These are phyloP conservation scores for Phytophthora boehmeriae DNA, from an alignment of 352 stramenopile species.

Conservation along the genomic window DNA sequence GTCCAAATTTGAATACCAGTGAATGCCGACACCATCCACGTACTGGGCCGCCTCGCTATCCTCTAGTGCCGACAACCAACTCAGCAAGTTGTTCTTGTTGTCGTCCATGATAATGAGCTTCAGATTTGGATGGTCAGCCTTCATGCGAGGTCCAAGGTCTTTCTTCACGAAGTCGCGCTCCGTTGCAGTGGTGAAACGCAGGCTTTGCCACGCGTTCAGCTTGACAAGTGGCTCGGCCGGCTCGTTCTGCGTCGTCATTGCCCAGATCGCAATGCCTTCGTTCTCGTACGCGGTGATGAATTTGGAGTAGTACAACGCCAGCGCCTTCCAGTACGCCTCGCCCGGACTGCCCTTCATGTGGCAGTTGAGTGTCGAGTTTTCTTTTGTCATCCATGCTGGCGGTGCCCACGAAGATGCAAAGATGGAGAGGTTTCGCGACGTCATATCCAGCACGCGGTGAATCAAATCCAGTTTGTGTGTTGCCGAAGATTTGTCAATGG, in stretches of 20 bases:
- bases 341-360: constrained; percentile 48
- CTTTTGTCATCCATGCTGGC: constrained; percentile 81
- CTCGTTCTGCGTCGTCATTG: constrained; percentile 83
- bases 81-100: constrained; percentile 62
- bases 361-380: constrained; percentile 54
- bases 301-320: constrained; percentile 83
- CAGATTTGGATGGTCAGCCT: constrained; percentile 66
- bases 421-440: constrained; percentile 46
- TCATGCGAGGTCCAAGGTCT: constrained; percentile 66
- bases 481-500: constrained; percentile 56
- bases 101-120: constrained; percentile 82
- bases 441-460: constrained; percentile 37
- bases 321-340: constrained; percentile 51
- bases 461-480: constrained; percentile 49
- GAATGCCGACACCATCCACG: constrained; percentile 78
- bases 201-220: constrained; percentile 50
- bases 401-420: constrained; percentile 80
- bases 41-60: constrained; percentile 58
- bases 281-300: constrained; percentile 76
- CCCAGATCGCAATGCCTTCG: constrained; percentile 67
- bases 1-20: constrained; percentile 75
- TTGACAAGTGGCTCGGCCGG: constrained; percentile 42
- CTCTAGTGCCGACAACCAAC: constrained; percentile 39
- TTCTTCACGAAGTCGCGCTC: constrained; percentile 73
- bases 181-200: constrained; percentile 36